Evolutionary conservation across 2,329 filamentous ascomycete species (phyloP), one percentile per base, ranked within the genome.

Genomic region (Ramularia collo-cygni): DNA sequence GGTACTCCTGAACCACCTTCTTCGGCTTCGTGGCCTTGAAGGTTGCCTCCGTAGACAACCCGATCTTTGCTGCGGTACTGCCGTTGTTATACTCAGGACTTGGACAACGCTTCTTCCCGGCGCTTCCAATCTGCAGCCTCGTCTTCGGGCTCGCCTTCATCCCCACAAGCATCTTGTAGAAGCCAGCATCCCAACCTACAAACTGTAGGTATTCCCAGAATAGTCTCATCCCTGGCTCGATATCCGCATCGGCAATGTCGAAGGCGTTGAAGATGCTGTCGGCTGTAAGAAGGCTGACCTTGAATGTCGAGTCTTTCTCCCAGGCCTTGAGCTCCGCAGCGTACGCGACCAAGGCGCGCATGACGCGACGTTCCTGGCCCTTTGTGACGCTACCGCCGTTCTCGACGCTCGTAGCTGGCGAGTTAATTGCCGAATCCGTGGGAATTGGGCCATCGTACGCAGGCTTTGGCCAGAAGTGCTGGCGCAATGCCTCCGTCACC

Each of bases 191-290:
- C 53, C 61, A 71, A 10, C 56, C 54, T 3, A 64, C 56, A 41
- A 66, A 71, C 51, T 68, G 48, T 18, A 71, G 55, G 36, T 71
- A 71, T 53, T 71, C 67, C 64, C 64, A 69, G 63, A 62, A 69
- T 16, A 71, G 58, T 13, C 69, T 57, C 7, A 71, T 53, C 4
- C 66, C 66, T 1, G 62, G 61, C 8, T 60, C 56, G 4, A 59
- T 52, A 27, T 62, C 66, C 1, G 57, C 54, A 52, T 70, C 67
- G 26, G 62, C 58, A 51, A 61, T 52, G 8, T 58, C 52, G 46
- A 70, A 71, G 1, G 62, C 59, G 13, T 59, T 34, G n/a, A 68
- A 48, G 9, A 71, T 57, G 27, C 48, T 55, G 30, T 65, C 58
- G 38, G 57, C 53, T 32, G 55, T 62, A 14, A 70, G 55, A 39